phyloP scores from a whole-genome alignment of 768 basidiomycete genomes.

The Tulasnella sp. region DNA sequence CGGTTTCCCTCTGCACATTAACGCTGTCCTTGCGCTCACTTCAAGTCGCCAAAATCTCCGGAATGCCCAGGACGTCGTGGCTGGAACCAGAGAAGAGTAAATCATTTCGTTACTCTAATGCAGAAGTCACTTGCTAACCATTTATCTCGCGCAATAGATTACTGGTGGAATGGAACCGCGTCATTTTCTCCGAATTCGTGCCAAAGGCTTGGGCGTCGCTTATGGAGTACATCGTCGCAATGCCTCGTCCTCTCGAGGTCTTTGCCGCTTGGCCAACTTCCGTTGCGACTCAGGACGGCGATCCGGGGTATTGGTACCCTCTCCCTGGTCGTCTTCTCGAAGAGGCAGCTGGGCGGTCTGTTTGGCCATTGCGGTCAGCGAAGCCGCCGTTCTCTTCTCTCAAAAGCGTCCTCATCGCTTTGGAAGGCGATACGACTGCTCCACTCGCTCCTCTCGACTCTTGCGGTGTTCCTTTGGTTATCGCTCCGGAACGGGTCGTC shows the following conservation, averaged over 20 bases:
- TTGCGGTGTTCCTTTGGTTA: neutral
- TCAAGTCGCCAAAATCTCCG: conserved; percentile 40
- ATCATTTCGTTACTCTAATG: conserved; percentile 20
- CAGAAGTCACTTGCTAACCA: neutral
- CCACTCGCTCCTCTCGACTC: neutral
- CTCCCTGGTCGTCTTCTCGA: conserved; percentile 35
- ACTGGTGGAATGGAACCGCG: conserved; percentile 42
- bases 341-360: conserved; percentile 20
- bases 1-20: conserved; percentile 40
- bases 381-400: neutral
- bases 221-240: conserved; percentile 28
- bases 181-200: conserved; percentile 40
- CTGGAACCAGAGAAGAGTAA: conserved; percentile 40
- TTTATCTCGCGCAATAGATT: conserved; percentile 30
- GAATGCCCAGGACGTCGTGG: conserved; percentile 38
- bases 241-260: neutral
- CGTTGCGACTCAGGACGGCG: conserved; percentile 37
- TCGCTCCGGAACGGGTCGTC: neutral
- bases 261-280: conserved; percentile 25
- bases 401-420: neutral
- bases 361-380: neutral
- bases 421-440: neutral
- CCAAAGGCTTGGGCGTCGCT: conserved; percentile 39
- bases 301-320: conserved; percentile 34
- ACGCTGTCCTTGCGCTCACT: conserved; percentile 43